Evolutionary conservation across 345 rosid genomes (phyloP), one percentile per base, ranked within the genome.

Genomic region (Camelina hispida): DNA sequence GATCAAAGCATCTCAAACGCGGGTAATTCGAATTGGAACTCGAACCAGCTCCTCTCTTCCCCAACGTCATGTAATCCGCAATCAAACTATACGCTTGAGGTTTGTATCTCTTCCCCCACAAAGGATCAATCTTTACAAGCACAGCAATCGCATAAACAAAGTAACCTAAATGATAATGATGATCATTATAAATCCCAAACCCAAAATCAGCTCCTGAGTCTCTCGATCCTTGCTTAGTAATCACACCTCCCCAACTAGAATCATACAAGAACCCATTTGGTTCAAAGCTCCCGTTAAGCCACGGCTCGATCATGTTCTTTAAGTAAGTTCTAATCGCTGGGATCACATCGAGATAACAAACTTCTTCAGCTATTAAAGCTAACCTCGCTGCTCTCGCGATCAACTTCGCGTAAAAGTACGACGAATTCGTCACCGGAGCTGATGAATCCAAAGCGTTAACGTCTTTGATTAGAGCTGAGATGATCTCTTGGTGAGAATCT

Each of bases 321-420:
- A 92, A 58, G 78, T 83, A 90, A 75, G 81, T 89, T 67, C 80
- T 74, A 46, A 95, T 80, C 11, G 67, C 63, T 0, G 97, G 97
- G 47, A 95, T 78, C 63, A 92, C 96, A 66, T 89, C 93, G 58
- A 78, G 83, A 43, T 48, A 81, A 52, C 56, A 16, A 20, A 95
- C 88, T 83, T 92, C 99, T 78, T 92, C 97, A 0, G 99, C 97
- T 50, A 95, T 90, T 69, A 95, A 75, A 74, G 91, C 97, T 74
- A 95, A 73, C 73, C 97, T 87, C 22, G 99, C 97, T 0, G 91
- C 99, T 75, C 97, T 84, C 0, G 97, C 97, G 46, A 90, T 76
- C 83, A 89, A 62, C 51, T 95, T 95, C 14, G 93, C 97, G 68
- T 87, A 90, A 74, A 85, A 89, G 17, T 95, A 95, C 0, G 97